These are phyloP conservation scores for Mentha longifolia DNA, from an alignment of 257 asterid genomes.

Conservation along the genomic window DNA sequence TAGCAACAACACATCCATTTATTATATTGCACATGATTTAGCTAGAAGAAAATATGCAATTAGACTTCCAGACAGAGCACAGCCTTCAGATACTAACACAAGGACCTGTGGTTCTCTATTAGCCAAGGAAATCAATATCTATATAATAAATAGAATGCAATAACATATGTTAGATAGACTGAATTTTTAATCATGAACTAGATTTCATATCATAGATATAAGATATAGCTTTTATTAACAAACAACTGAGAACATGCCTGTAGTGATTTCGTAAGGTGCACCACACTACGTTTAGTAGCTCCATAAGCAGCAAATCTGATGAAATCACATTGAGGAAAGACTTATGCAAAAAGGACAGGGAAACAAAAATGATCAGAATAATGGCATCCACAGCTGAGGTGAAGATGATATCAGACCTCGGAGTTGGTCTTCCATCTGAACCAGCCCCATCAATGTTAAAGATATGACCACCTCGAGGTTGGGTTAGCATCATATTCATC, in stretches of 20 bases:
- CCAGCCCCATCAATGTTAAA: constrained; percentile 98
- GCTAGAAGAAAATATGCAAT: constrained; percentile 1
- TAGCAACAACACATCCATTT: constrained; percentile 1
- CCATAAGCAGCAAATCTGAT: constrained; percentile 98
- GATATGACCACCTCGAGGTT: constrained; percentile 91
- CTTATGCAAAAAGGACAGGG: constrained; percentile 3
- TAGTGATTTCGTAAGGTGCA: constrained; percentile 92
- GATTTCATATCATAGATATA: not conserved
- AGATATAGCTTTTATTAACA: not conserved
- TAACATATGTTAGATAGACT: not conserved
- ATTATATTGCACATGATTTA: constrained; percentile 14
- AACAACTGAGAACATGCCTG: constrained; percentile 58
- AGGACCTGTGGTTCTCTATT: not conserved
- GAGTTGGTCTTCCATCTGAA: constrained; percentile 99
- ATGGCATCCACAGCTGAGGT: constrained; percentile 16
- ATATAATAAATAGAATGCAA: not conserved
- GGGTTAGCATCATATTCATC: constrained; percentile 83
- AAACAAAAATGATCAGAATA: not conserved
- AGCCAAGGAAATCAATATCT: not conserved
- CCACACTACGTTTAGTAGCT: constrained; percentile 97
- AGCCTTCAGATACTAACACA: not conserved
- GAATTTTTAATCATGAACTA: not conserved
- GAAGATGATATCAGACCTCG: constrained; percentile 56
- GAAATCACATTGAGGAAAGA: constrained; percentile 20
- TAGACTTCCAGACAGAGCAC: not conserved